Evolutionary conservation across 352 stramenopile species (phyloP), one percentile per base, ranked within the genome.

Genomic region (Phytophthora megakarya): DNA sequence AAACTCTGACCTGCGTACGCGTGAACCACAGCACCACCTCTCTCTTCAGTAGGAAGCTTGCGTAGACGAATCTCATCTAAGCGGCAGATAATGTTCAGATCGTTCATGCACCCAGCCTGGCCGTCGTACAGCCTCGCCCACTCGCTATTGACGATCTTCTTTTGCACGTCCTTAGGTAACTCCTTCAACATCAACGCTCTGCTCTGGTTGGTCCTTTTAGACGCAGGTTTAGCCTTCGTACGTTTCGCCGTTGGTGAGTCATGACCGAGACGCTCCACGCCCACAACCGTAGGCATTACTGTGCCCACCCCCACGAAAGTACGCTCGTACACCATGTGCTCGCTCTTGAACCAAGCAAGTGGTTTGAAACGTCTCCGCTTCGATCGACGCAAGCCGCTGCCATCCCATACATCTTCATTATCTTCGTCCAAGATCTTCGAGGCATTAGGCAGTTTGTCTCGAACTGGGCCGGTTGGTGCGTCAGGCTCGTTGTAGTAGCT

Each of bases 311-410:
- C 87, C 16, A 86, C 86, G 39, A 91, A 84, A 4, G 80, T 88
- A 13, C 87, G 84, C 53, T 94, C 85, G 50, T 91, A 96, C 46
- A 96, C 81, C 60, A 88, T 93, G 52, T 92, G 81, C 62, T 96
- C 87, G 42, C 86, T 86, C 57, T 94, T 94, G 73, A 94, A 96
- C 87, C 87, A 96, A 13, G 73, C 87, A n/a, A 96, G 72, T 19
- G 87, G 87, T 79, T 92, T 92, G 57, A 86, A 94, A 8, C 87
- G 81, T 51, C 74, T 76, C 26, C 87, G 78, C 62, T 91, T 93
- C 6, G 84, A 94, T 7, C 87, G 81, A 50, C 87, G 85, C 30
- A 93, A 70, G 1, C 80, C 80, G 19, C 46, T 73, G 12, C 67
- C 66, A 40, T 84, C 72, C 56, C 73, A 69, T 26, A 63, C 60